phyloP scores from a whole-genome alignment of 129 eudicot genomes.

The Lactuca sativa region DNA sequence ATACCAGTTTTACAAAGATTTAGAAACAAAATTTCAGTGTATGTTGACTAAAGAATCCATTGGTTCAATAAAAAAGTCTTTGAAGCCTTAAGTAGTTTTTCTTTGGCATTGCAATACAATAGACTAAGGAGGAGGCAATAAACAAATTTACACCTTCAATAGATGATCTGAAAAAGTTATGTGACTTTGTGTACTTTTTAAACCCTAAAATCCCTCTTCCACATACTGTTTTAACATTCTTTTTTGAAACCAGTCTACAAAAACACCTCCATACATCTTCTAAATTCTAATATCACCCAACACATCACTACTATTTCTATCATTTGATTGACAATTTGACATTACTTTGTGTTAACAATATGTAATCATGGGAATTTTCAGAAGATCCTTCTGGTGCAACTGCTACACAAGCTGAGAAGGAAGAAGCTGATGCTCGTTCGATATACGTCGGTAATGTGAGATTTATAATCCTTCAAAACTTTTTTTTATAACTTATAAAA shows the following conservation, averaged over 20 bases:
- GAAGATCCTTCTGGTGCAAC: conserved; percentile 55
- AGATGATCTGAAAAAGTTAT: neutral
- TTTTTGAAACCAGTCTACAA: too few species aligned
- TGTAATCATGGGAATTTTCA: conserved; percentile 22
- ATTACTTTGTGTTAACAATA: neutral
- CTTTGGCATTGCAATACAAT: neutral
- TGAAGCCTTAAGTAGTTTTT: too few species aligned
- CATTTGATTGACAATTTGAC: conserved; percentile 15
- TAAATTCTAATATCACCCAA: too few species aligned
- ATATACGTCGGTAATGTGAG: conserved; percentile 89
- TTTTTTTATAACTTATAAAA: conserved; percentile 6
- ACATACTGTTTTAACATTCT: too few species aligned
- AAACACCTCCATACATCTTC: too few species aligned
- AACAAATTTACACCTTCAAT: neutral
- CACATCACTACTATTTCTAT: neutral
- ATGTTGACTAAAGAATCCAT: too few species aligned
- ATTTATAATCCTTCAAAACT: conserved; percentile 22
- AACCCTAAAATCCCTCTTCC: too few species aligned
- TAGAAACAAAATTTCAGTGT: too few species aligned
- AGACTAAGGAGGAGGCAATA: neutral
- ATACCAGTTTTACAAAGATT: too few species aligned
- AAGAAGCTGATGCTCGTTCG: conserved; percentile 83
- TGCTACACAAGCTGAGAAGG: conserved; percentile 73
- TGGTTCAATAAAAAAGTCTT: too few species aligned
- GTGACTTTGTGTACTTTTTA: neutral